phyloP scores from a whole-genome alignment of 768 basidiomycete species.

The Boletales sp. region DNA sequence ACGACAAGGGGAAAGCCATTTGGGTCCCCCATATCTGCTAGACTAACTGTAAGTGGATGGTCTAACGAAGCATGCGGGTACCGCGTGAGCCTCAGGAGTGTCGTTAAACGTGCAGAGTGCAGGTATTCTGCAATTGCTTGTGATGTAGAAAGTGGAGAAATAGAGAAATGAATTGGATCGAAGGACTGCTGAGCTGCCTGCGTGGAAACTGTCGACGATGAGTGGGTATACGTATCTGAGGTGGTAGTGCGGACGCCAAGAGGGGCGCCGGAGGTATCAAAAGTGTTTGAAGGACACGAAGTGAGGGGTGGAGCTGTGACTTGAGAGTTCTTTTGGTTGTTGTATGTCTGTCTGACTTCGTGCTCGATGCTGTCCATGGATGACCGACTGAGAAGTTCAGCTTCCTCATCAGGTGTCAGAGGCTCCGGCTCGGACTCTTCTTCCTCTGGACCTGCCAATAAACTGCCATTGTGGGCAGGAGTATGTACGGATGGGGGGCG shows the following conservation, averaged over 20 bases:
- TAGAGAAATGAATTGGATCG: slow-evolving; percentile 27
- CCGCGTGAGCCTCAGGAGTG: slow-evolving; percentile 72
- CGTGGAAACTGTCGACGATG: slow-evolving; percentile 37
- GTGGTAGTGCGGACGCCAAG: slow-evolving; percentile 19
- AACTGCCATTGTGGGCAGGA: slow-evolving; percentile 46
- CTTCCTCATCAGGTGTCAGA: slow-evolving; percentile 52
- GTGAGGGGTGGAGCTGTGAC: slow-evolving; percentile 24
- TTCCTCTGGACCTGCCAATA: slow-evolving; percentile 45
- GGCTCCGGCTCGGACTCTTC: slow-evolving; percentile 50
- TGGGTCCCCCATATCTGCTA: slow-evolving; percentile 88
- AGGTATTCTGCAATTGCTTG: slow-evolving; percentile 84
- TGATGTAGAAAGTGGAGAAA: slow-evolving; percentile 54
- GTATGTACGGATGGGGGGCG: slow-evolving; percentile 44
- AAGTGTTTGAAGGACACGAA: slow-evolving; percentile 43
- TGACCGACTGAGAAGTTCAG: slow-evolving; percentile 69
- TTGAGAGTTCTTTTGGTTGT: slow-evolving; percentile 44
- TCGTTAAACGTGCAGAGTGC: slow-evolving; percentile 82
- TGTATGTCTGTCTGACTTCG: slow-evolving; percentile 71
- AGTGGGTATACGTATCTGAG: slow-evolving; percentile 55
- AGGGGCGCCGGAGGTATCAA: slow-evolving; percentile 51
- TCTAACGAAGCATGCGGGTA: slow-evolving; percentile 76
- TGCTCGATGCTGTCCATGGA: slow-evolving; percentile 86
- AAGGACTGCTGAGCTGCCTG: slow-evolving; percentile 22
- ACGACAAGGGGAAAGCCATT: slow-evolving; percentile 87
- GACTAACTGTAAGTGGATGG: slow-evolving; percentile 75